A percentile compares a stretch with the other conserved stretches of the same genome.
Evolutionary conservation across 2,329 filamentous ascomycete species (phyloP).

Genomic region (Stagonosporopsis vannaccii): DNA sequence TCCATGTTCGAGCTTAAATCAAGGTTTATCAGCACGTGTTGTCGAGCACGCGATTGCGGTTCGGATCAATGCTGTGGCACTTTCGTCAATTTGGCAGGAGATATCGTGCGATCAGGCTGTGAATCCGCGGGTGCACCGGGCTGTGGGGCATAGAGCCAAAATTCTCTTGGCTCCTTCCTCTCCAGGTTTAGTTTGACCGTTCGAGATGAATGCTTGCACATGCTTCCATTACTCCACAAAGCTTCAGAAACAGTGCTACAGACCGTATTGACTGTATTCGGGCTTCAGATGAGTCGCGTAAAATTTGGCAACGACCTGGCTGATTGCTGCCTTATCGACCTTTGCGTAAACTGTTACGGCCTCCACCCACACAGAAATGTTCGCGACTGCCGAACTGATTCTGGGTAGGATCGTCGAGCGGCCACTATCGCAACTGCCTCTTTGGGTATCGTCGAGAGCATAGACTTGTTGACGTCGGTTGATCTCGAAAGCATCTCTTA

Average conservation of each 20-base stretch:
- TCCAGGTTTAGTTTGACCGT: neutral
- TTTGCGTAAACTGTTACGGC: neutral
- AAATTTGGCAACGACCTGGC: neutral
- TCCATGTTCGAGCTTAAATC: neutral
- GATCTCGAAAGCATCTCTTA: conserved; percentile 17
- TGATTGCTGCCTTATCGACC: neutral
- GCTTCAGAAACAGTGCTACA: conserved; percentile 1
- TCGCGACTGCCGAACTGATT: neutral
- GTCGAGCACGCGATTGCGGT: conserved; percentile 6
- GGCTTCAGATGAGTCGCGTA: neutral
- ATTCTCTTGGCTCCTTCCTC: conserved; percentile 11
- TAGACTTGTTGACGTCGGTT: conserved; percentile 14
- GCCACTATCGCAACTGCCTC: conserved; percentile 19
- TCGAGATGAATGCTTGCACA: conserved; percentile 15
- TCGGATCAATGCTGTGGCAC: neutral
- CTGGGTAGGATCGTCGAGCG: conserved; percentile 11
- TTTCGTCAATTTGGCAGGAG: conserved; percentile 10
- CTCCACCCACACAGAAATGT: neutral
- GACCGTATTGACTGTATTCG: neutral
- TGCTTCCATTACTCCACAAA: conserved; percentile 12
- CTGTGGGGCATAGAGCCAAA: conserved; percentile 5
- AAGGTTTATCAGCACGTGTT: neutral
- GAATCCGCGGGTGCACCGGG: neutral
- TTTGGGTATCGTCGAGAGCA: conserved; percentile 17
- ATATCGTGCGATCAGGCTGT: conserved; percentile 5